These are phyloP conservation scores for Arabis hirsuta DNA, from an alignment of 345 rosid genomes.

Conservation along the genomic window DNA sequence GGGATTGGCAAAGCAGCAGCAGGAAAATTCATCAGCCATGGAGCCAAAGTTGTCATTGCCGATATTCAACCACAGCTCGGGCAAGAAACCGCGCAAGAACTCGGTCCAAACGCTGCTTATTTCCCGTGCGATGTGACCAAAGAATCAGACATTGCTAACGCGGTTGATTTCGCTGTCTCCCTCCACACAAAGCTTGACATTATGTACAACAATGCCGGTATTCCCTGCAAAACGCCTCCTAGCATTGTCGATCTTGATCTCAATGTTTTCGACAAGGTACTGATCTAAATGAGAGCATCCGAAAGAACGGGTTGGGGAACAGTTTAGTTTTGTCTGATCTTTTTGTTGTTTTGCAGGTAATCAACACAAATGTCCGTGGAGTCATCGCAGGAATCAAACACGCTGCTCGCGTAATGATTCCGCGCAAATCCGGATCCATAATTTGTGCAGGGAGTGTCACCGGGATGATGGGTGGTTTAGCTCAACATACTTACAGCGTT, in stretches of 20 bases:
- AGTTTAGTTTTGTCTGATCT: background rate
- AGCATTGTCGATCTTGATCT: slow-evolving; percentile 77
- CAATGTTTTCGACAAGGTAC: slow-evolving; percentile 54
- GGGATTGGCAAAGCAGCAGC: slow-evolving; percentile 90
- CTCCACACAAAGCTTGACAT: slow-evolving; percentile 59
- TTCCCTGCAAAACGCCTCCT: slow-evolving; percentile 62
- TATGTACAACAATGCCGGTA: slow-evolving; percentile 89
- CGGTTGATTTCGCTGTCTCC: slow-evolving; percentile 66
- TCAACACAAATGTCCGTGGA: slow-evolving; percentile 73
- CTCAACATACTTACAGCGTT: slow-evolving; percentile 70
- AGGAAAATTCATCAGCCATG: slow-evolving; percentile 61
- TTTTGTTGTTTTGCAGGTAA: slow-evolving; percentile 42
- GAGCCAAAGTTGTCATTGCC: slow-evolving; percentile 83
- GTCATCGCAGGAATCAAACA: slow-evolving; percentile 77
- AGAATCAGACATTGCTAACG: slow-evolving; percentile 71
- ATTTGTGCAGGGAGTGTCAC: slow-evolving; percentile 78
- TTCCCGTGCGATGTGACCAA: slow-evolving; percentile 68
- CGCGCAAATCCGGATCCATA: slow-evolving; percentile 59
- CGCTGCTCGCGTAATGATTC: slow-evolving; percentile 85
- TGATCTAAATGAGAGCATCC: background rate
- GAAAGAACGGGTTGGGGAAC: background rate
- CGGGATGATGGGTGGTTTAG: slow-evolving; percentile 67
- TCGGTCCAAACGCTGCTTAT: slow-evolving; percentile 67
- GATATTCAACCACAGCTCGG: slow-evolving; percentile 68
- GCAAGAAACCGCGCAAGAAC: slow-evolving; percentile 54